Base-by-base conservation (phyloP, 1,284 basidiomycete species). In the Chalciporus piperatoides region DNA sequence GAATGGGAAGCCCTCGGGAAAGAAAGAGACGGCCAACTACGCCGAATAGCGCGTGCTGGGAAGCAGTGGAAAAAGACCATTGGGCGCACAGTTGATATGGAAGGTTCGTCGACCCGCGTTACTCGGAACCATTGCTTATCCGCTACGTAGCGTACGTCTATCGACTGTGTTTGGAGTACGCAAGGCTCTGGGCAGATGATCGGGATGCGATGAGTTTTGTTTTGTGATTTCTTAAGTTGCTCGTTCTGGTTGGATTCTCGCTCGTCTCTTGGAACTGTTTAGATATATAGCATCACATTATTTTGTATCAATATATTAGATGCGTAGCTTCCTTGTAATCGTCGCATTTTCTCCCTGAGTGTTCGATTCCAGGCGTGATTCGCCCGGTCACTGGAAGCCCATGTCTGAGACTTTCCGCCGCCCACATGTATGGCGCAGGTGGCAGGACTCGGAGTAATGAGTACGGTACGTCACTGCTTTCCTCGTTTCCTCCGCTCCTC, bases 131-230 rank as follows among this genome's bases (percentile, higher is more conserved):
- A 10, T 28, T 23, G 3, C 21, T 23, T 4, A 28, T 5, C 5
- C 27, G 4, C 27, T 33, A n/a, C 15, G 32, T 33, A 89, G 86
- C 79, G 23, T 90, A 95, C 67, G 82, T 95, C n/a, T 95, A 91
- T 68, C 76, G 92, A 51, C 72, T 97, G 14, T 88, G 90, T 61
- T 71, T 97, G 43, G 94, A 97, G 64, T 97, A 91, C 76, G 93
- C 86, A 9, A 72, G 92, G 35, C 72, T 97, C 30, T 86, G 81
- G 73, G 78, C 86, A 14, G 90, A 95, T 61, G 87, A 94, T 69
- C 77, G 92, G 42, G 88, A 89, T 41, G 72, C 79, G 17, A 84
- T 84, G 85, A 69, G 62, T 56, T 83, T 78, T 54, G 59, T 60
- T 28, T 39, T 67, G 15, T 72, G 57, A 65, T 41, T 30, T n/a